Base-by-base conservation (phyloP, 768 basidiomycete genomes). In the Podaxis sp. region DNA sequence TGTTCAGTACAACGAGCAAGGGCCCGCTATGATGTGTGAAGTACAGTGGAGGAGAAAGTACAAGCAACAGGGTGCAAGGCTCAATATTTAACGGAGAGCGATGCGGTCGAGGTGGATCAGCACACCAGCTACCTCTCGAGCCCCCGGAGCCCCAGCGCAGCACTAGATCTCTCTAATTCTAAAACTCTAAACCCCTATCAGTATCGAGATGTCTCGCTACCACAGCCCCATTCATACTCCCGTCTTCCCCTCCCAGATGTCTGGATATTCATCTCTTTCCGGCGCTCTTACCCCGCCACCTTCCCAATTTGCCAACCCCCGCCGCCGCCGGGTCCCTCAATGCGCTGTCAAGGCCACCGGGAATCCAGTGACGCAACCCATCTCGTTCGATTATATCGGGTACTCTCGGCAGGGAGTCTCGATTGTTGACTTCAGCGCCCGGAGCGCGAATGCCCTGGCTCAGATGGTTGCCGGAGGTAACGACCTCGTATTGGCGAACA, bases 211-310 rank as follows among this genome's bases (percentile, higher is more conserved):
- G 60, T 61, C 60, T 37, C 60, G 24, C 60, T 79, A 79, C 69
- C 51, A 71, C 38, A 82, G 80, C 49, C 78, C 80, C 56, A 76
- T 82, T 46, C 82, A 83, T 60, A 65, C 76, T 29, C 77, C 79
- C 13, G 68, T 80, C 25, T 68, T 51, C 63, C 66, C 61, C 61
- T 68, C 41, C 46, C 69, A 74, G 36, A 63, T 63, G 25, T 76
- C 65, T 55, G 68, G 63, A 58, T 79, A 74, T 59, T 64, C 70
- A 64, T 50, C 70, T 64, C 67, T 79, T 59, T 65, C 58, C 3
- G 66, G 67, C 5, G 75, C 75, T 9, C 54, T 74, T 61, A 46
- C 69, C 63, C 49, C 29, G 0, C 33, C 65, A 2, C 67, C 38
- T 59, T 65, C 63, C 65, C 33, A 37, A 19, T 80, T 78, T 62